phyloP scores from a whole-genome alignment of 2,329 filamentous ascomycete genomes.

The Bipolaris zeicola region DNA sequence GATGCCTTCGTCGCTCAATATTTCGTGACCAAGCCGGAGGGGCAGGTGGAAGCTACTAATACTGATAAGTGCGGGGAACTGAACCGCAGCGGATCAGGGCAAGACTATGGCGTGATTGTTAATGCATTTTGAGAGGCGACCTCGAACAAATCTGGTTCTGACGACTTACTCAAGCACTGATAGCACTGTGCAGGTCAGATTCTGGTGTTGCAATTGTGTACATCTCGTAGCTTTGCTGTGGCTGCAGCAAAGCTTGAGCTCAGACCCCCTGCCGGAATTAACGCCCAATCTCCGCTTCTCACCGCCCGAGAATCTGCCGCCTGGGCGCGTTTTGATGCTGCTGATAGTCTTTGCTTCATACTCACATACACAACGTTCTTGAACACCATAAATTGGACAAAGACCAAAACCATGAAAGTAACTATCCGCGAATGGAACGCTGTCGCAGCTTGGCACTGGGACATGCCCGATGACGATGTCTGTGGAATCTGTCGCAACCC shows the following conservation, averaged over 20 bases:
- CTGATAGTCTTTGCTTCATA: constrained; percentile 29
- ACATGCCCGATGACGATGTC: constrained; percentile 95
- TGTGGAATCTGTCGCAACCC: constrained; percentile 98
- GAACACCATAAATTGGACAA: constrained; percentile 2
- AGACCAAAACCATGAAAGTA: constrained; percentile 75
- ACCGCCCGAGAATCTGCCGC: constrained; percentile 25
- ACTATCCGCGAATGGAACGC: constrained; percentile 92
- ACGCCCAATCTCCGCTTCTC: constrained; percentile 19
- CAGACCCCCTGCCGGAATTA: constrained; percentile 12
- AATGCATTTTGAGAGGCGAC: background rate
- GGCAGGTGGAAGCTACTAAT: constrained; percentile 8
- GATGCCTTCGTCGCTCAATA: constrained; percentile 24
- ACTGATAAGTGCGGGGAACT: constrained; percentile 14
- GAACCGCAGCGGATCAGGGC: constrained; percentile 9
- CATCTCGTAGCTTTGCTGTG: background rate
- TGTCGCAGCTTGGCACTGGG: constrained; percentile 96
- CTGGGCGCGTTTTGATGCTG: constrained; percentile 15
- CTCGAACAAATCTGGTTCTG: background rate
- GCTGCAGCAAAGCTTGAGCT: constrained; percentile 15
- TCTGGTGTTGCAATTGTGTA: background rate
- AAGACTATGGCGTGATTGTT: constrained; percentile 6
- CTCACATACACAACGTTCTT: constrained; percentile 7
- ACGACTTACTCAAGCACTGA: background rate
- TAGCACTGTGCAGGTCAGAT: background rate
- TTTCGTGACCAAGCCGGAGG: constrained; percentile 10